Evolutionary conservation across 2,329 filamentous ascomycete genomes (phyloP).

Genomic region (Calycina marina): DNA sequence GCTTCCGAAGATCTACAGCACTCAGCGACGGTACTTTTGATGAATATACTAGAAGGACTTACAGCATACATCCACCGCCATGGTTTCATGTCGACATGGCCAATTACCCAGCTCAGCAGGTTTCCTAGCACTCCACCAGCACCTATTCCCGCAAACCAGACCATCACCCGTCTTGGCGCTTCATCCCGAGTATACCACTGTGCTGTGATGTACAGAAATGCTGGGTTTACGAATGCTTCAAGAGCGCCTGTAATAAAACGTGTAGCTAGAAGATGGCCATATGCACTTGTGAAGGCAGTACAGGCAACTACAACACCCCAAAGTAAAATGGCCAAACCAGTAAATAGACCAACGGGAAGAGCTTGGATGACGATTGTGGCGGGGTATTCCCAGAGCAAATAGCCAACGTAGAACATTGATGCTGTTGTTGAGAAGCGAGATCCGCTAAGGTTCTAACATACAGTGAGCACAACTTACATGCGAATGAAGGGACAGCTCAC

Average conservation of each 20-base stretch:
- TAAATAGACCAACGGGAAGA: conserved; percentile 23
- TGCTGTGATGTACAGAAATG: conserved; percentile 37
- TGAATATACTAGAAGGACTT: conserved; percentile 1
- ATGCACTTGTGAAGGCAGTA: conserved; percentile 25
- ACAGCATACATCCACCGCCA: conserved; percentile 43
- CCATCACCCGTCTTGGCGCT: conserved; percentile 40
- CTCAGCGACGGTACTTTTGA: not conserved
- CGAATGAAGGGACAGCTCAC: conserved; percentile 2
- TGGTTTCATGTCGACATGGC: conserved; percentile 35
- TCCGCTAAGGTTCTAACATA: too few relatives aligned
- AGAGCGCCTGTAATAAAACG: conserved; percentile 29
- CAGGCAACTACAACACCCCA: conserved; percentile 22
- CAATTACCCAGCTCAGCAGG: conserved; percentile 39
- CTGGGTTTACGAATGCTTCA: conserved; percentile 37
- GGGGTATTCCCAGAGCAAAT: conserved; percentile 23
- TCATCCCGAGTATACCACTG: conserved; percentile 31
- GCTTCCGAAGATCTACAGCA: not conserved
- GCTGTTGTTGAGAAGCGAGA: conserved; percentile 9
- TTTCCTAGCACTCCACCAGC: conserved; percentile 34
- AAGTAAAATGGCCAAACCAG: conserved; percentile 15
- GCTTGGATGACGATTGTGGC: conserved; percentile 23
- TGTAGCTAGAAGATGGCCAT: conserved; percentile 25
- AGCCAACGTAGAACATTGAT: conserved; percentile 8
- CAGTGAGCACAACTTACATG: too few relatives aligned
- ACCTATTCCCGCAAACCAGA: conserved; percentile 45